These are phyloP conservation scores for Pseudogymnoascus sp. DNA, from an alignment of 2,329 filamentous ascomycete genomes.

Conservation along the genomic window DNA sequence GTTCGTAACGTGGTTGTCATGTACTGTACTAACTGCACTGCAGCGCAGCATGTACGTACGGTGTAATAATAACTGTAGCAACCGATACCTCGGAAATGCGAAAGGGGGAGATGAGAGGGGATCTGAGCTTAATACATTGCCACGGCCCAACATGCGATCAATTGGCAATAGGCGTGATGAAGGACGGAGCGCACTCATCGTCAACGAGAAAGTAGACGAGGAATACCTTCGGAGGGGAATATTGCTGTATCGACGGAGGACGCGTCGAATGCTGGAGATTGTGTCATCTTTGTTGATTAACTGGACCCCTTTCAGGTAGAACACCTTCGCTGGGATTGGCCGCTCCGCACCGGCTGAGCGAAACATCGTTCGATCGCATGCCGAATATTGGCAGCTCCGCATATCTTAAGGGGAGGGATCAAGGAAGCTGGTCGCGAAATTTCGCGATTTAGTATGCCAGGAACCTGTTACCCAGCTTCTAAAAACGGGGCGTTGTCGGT, in stretches of 20 bases:
- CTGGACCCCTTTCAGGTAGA: background rate
- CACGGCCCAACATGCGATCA: background rate
- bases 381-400: background rate
- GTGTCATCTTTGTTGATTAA: constrained; percentile 5
- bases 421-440: background rate
- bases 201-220: background rate
- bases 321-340: background rate
- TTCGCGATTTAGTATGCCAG: background rate
- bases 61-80: background rate
- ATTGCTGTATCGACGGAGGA: background rate
- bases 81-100: background rate
- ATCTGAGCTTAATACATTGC: background rate
- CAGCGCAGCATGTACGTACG: background rate
- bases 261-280: background rate
- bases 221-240: background rate
- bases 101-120: background rate
- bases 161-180: background rate
- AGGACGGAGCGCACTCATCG: background rate
- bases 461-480: background rate
- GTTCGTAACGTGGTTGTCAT: background rate
- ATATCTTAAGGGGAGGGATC: background rate
- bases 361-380: background rate
- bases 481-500: background rate
- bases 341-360: background rate
- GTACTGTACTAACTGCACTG: background rate